Base-by-base conservation (phyloP, 495 filamentous ascomycete genomes). In the Daldinia childiae region DNA sequence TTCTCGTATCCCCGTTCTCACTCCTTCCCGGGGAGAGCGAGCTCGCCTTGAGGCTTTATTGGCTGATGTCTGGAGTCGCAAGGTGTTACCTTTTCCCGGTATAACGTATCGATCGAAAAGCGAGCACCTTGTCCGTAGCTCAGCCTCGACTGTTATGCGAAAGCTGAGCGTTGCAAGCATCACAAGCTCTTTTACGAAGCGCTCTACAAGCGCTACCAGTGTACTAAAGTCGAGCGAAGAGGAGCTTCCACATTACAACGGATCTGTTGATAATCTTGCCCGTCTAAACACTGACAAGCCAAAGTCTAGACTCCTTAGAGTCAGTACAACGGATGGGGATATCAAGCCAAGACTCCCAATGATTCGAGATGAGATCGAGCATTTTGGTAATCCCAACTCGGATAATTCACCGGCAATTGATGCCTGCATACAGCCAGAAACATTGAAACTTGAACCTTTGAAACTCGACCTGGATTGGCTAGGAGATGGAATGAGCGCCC, bases 61-160 rank as follows among this genome's bases (percentile, higher is more conserved):
- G 21, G 79, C 86, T 14, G 91, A 94, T 67, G 88, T 97, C 36
- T 99, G 95, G 90, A 96, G 92, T 14, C 87, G 89, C 51, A 93
- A 97, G 64, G 79, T 89, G 2, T 80, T 99, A 48, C 92, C 94
- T 9, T 94, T 90, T 74, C 94, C 94, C n/a, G 93, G 93, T 24
- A 96, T 97, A 87, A 86, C 84, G 19, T 81, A 85, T 56, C 79
- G 83, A 54, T 86, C 87, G 41, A 84, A 87, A 71, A 85, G 89
- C 50, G 93, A 88, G 72, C 83, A 89, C 62, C 81, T 87, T 14
- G 86, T 95, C 56, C 86, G 90, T 48, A 86, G 88, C 7, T 90
- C 90, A 4, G 90, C 91, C 1, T 91, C 89, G 52, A 91, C 91
- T 1, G 87, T 97, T 74, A 95, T 95, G 85, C 87, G 93, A 45